A percentile compares a stretch with the other conserved stretches of the same genome.
phyloP scores from a whole-genome alignment of 192 early-diverging fungal species.

The Linnemannia hyalina region DNA sequence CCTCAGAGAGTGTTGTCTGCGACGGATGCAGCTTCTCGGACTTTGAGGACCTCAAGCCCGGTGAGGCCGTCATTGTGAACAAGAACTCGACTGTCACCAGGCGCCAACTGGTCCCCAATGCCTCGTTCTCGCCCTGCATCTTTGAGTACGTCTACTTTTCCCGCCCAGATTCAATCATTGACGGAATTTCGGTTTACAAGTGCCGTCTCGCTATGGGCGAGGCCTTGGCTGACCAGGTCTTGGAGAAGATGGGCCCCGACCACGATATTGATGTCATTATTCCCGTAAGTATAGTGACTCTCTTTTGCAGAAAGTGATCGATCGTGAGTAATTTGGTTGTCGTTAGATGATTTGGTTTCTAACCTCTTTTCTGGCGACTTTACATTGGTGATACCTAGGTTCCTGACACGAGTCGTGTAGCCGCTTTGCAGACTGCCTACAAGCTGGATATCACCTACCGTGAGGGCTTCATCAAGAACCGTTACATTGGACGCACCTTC shows the following conservation, averaged over 20 bases:
- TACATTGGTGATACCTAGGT: slow-evolving; percentile 60
- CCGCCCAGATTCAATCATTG: slow-evolving; percentile 97
- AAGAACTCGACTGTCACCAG: slow-evolving; percentile 74
- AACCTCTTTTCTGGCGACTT: not conserved
- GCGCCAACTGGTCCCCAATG: slow-evolving; percentile 70
- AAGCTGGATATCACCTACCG: slow-evolving; percentile 92
- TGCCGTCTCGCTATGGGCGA: slow-evolving; percentile 98
- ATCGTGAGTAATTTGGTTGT: not conserved
- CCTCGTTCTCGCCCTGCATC: slow-evolving; percentile 90
- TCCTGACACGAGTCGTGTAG: slow-evolving; percentile 96
- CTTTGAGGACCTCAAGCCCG: slow-evolving; percentile 91
- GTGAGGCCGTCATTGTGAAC: slow-evolving; percentile 96
- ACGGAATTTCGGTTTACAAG: slow-evolving; percentile 99
- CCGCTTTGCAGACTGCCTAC: slow-evolving; percentile 93
- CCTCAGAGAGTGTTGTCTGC: slow-evolving; percentile 96
- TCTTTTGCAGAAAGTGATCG: not conserved
- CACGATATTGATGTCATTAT: slow-evolving; percentile 98
- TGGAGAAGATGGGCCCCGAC: slow-evolving; percentile 76
- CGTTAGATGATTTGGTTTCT: not conserved
- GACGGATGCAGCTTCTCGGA: slow-evolving; percentile 92
- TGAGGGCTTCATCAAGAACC: slow-evolving; percentile 99
- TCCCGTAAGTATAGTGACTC: slow-evolving; percentile 73
- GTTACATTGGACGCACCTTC: slow-evolving; percentile 98
- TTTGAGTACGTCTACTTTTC: slow-evolving; percentile 99
- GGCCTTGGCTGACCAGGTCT: slow-evolving; percentile 89